These are phyloP conservation scores for Neonectria ditissima DNA, from an alignment of 2,329 filamentous ascomycete species.

Conservation along the genomic window DNA sequence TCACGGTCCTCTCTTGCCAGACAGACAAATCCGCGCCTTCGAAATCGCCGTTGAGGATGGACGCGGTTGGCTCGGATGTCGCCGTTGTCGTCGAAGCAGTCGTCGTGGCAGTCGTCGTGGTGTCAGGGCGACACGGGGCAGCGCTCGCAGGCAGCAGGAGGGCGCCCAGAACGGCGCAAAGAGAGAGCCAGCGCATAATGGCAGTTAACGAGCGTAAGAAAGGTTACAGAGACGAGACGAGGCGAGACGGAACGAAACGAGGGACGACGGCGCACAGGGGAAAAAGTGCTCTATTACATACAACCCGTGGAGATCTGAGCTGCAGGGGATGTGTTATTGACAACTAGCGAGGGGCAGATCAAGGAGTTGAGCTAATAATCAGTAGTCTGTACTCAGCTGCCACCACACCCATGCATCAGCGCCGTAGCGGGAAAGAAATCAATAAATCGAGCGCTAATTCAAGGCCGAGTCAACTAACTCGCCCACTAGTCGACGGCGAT, in stretches of 20 bases:
- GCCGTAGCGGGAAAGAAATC: neutral
- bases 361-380: neutral
- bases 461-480: neutral
- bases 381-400: neutral
- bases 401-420: neutral
- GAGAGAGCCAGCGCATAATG: slow-evolving; percentile 35
- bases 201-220: slow-evolving; percentile 15
- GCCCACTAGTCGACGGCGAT: neutral
- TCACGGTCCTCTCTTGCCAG: slow-evolving; percentile 17
- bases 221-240: neutral
- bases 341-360: neutral
- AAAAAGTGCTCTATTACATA: neutral
- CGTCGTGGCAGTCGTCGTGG: neutral
- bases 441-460: neutral
- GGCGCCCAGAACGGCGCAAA: slow-evolving; percentile 25
- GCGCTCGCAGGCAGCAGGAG: slow-evolving; percentile 22
- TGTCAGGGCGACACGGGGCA: slow-evolving; percentile 21
- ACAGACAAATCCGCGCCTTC: slow-evolving; percentile 6
- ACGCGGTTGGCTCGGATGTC: neutral
- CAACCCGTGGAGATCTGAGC: neutral
- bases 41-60: slow-evolving; percentile 13
- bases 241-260: too few species aligned
- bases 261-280: neutral
- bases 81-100: neutral
- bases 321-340: neutral